Evolutionary conservation across 192 early-diverging fungal genomes (phyloP).

Genomic region (Backusella psychrophila): DNA sequence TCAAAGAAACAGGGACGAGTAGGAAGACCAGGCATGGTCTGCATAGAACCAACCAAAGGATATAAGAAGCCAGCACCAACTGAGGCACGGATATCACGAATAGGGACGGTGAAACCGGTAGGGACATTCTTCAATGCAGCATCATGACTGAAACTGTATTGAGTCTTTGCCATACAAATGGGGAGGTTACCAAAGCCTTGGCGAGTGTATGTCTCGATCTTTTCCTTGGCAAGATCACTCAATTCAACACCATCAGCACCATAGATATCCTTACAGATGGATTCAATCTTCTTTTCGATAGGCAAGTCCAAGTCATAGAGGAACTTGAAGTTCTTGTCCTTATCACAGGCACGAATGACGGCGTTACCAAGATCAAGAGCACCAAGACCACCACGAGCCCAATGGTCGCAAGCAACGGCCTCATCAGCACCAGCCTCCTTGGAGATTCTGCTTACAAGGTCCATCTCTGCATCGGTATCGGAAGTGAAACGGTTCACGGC

Average conservation of each 20-base stretch:
- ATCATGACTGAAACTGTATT: conserved; percentile 90
- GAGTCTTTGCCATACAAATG: conserved; percentile 99
- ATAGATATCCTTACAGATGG: conserved; percentile 92
- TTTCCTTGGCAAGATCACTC: conserved; percentile 78
- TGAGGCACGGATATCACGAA: conserved; percentile 93
- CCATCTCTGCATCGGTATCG: conserved; percentile 86
- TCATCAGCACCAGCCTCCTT: conserved; percentile 83
- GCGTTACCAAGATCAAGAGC: conserved; percentile 85
- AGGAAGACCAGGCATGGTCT: conserved; percentile 96
- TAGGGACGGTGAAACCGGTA: conserved; percentile 86
- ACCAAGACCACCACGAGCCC: conserved; percentile 91
- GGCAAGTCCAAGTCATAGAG: conserved; percentile 79
- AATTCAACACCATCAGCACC: conserved; percentile 90
- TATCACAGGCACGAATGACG: conserved; percentile 69
- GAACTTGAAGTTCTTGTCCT: conserved; percentile 68
- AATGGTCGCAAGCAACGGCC: conserved; percentile 89
- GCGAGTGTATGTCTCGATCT: conserved; percentile 84
- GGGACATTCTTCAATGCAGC: conserved; percentile 92
- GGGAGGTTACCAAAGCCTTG: conserved; percentile 89
- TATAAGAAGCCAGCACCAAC: conserved; percentile 98
- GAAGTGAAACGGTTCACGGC: conserved; percentile 16
- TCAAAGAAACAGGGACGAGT: conserved; percentile 97
- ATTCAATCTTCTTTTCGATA: conserved; percentile 91
- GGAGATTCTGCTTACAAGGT: conserved; percentile 69
- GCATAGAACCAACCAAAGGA: conserved; percentile 94